Conservation (phyloP, 345 rosid species). For the Lepidium aucheri region DNA sequence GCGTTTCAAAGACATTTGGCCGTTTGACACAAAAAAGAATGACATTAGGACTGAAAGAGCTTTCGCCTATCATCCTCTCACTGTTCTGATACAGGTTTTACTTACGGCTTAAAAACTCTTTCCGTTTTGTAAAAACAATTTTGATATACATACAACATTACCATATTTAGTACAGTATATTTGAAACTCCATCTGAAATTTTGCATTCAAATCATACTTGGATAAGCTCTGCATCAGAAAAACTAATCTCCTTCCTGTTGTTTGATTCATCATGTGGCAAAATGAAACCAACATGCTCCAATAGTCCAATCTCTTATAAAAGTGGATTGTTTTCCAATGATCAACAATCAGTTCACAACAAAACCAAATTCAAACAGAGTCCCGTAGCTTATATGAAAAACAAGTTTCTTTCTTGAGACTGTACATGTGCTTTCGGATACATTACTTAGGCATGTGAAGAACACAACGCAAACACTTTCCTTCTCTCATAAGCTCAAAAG, state of each 20-base stretch:
- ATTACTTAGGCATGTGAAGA: conserved; percentile 61
- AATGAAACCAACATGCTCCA: background rate
- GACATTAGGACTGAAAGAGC: background rate
- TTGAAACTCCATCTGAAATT: no score
- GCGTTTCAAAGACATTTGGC: background rate
- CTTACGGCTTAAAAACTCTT: no score
- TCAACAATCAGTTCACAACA: background rate
- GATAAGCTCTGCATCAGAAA: background rate
- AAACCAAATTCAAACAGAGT: background rate
- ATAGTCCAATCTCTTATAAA: background rate
- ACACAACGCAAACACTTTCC: conserved; percentile 83
- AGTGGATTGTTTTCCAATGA: background rate
- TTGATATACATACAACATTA: background rate
- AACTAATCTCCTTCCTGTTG: background rate
- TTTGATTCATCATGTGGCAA: background rate
- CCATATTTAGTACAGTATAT: no score
- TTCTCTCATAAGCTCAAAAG: conserved; percentile 71
- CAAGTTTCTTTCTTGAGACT: background rate
- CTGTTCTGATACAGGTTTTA: no score
- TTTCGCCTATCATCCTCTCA: no score
- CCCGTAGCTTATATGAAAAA: background rate
- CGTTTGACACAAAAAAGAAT: no score
- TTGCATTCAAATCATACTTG: no score
- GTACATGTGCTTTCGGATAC: background rate
- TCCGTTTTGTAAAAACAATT: background rate